A percentile compares a stretch with the other conserved stretches of the same genome.
Conservation (phyloP, 805 yeast genomes). For the Clavispora santaluciae region DNA sequence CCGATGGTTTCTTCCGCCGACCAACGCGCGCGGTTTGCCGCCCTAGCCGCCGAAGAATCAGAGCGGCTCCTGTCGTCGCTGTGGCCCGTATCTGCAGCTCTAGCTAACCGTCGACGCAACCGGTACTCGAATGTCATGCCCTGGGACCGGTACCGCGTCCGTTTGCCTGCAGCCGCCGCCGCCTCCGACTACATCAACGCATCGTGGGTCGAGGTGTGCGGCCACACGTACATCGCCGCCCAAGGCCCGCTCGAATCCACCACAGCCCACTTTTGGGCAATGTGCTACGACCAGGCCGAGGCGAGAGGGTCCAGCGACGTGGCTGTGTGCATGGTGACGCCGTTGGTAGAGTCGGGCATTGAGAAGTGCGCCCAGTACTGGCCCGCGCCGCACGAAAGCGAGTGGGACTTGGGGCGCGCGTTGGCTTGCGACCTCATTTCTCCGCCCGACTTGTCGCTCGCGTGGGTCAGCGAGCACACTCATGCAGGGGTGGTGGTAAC, state of each 20-base stretch:
- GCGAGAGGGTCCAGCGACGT: slow-evolving; percentile 21
- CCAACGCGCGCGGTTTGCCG: slow-evolving; percentile 6
- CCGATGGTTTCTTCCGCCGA: slow-evolving; percentile 6
- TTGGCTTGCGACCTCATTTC: slow-evolving; percentile 20
- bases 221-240: slow-evolving; percentile 62
- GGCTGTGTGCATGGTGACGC: slow-evolving; percentile 38
- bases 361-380: slow-evolving; percentile 16
- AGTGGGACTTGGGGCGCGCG: slow-evolving; percentile 17
- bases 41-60: slow-evolving; percentile 7
- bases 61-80: background rate
- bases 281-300: slow-evolving; percentile 35
- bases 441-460: slow-evolving; percentile 11
- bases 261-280: slow-evolving; percentile 75
- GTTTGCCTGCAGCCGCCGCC: slow-evolving; percentile 20
- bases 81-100: slow-evolving; percentile 11
- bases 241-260: slow-evolving; percentile 84
- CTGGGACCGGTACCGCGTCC: slow-evolving; percentile 56
- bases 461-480: slow-evolving; percentile 16
- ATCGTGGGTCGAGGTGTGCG: slow-evolving; percentile 23
- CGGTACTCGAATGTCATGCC: slow-evolving; percentile 63
- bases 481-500: slow-evolving; percentile 22
- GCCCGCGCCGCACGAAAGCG: slow-evolving; percentile 19
- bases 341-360: slow-evolving; percentile 11
- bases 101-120: slow-evolving; percentile 26
- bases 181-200: slow-evolving; percentile 37